These are phyloP conservation scores for Candida xyloterini DNA, from an alignment of 805 yeast species.

Conservation along the genomic window DNA sequence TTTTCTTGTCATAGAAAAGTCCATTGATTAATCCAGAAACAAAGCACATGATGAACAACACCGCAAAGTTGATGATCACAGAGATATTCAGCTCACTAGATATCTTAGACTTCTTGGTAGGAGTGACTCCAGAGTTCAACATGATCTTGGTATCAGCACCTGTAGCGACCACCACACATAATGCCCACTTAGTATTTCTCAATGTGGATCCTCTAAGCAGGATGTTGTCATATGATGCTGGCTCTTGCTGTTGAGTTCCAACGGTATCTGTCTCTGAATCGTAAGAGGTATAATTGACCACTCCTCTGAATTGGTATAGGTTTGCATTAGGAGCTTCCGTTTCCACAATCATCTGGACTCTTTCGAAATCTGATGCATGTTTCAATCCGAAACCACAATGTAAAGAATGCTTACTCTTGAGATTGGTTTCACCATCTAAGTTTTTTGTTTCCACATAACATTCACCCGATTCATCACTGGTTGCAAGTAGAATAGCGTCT, in stretches of 20 bases:
- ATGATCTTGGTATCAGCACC: conserved; percentile 75
- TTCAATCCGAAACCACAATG: conserved; percentile 51
- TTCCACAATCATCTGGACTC: conserved; percentile 57
- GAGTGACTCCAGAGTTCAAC: conserved; percentile 76
- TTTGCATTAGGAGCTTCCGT: conserved; percentile 71
- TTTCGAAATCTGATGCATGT: conserved; percentile 57
- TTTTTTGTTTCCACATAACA: conserved; percentile 70
- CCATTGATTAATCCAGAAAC: conserved; percentile 72
- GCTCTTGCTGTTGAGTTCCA: conserved; percentile 43
- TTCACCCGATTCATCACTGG: conserved; percentile 65
- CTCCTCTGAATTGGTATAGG: conserved; percentile 66
- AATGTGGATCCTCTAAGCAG: conserved; percentile 70
- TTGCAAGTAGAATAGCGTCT: conserved; percentile 59
- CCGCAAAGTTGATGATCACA: conserved; percentile 58
- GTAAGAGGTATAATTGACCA: conserved; percentile 47
- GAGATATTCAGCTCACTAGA: conserved; percentile 64
- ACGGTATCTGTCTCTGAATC: conserved; percentile 30
- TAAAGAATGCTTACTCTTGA: conserved; percentile 57
- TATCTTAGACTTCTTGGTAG: conserved; percentile 65
- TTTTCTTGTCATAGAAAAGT: conserved; percentile 44
- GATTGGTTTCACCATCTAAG: conserved; percentile 73
- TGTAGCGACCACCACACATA: conserved; percentile 73
- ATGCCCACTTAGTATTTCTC: conserved; percentile 73
- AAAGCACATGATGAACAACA: conserved; percentile 64
- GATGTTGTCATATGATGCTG: conserved; percentile 59